Conservation (phyloP, 139 green algal species). For the Prasinococcaceae sp. region DNA sequence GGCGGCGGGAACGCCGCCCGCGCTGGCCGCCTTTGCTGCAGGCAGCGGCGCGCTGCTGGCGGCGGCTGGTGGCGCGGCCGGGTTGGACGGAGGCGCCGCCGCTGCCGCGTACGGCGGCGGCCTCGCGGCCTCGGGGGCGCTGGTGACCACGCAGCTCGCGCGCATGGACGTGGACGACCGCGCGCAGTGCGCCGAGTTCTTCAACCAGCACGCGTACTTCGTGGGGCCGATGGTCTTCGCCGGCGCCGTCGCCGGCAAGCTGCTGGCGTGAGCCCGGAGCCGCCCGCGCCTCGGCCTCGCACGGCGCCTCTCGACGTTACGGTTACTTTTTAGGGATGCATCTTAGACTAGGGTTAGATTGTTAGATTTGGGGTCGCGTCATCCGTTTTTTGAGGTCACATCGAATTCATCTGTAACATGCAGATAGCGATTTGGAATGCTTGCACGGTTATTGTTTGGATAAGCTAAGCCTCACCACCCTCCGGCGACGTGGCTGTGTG, state of each 20-base stretch:
- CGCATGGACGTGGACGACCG: conserved; percentile 42
- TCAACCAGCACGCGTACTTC: background rate
- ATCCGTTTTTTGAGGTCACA: too few relatives aligned
- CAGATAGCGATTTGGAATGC: too few relatives aligned
- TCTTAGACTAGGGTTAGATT: too few relatives aligned
- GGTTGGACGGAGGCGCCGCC: conserved; percentile 18
- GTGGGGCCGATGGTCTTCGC: conserved; percentile 51
- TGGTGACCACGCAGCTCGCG: conserved; percentile 19
- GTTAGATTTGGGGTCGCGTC: too few relatives aligned
- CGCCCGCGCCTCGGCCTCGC: too few relatives aligned
- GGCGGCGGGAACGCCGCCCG: conserved; percentile 6
- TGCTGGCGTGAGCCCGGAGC: too few relatives aligned
- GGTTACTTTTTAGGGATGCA: too few relatives aligned
- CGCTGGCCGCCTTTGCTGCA: conserved; percentile 15
- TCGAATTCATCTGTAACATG: too few relatives aligned
- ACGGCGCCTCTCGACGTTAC: too few relatives aligned
- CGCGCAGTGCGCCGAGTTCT: conserved; percentile 46
- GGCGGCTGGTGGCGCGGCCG: conserved; percentile 18
- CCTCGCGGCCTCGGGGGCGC: conserved; percentile 4
- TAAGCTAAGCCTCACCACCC: too few relatives aligned
- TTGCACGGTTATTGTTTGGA: too few relatives aligned
- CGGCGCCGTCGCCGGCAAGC: conserved; percentile 56
- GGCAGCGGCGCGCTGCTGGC: conserved; percentile 4
- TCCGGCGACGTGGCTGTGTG: too few relatives aligned
- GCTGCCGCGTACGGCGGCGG: conserved; percentile 23